phyloP scores from a whole-genome alignment of 2,329 filamentous ascomycete species.

The Orbilia oligospora region DNA sequence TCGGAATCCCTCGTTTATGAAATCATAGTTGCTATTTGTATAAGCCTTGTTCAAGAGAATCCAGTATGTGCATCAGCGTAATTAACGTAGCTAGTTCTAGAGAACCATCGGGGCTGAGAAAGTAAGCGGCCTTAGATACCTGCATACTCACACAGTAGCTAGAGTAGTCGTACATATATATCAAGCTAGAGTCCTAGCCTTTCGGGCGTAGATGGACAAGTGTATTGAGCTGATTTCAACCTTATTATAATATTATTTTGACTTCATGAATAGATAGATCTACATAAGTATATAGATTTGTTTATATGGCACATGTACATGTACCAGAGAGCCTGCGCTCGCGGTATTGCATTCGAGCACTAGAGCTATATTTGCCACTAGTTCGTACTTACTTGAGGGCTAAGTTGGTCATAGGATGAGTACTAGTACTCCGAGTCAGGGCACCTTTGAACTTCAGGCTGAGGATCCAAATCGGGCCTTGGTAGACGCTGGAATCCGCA shows the following conservation, averaged over 20 bases:
- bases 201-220: not conserved
- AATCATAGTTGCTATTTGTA: not conserved
- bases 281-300: too few species aligned
- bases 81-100: not conserved
- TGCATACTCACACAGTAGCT: not conserved
- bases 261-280: too few species aligned
- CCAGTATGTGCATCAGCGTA: not conserved
- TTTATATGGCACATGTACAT: too few species aligned
- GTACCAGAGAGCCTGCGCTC: too few species aligned
- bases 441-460: not conserved
- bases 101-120: constrained; percentile 1
- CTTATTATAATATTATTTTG: too few species aligned
- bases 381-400: not conserved
- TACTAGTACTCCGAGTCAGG: not conserved
- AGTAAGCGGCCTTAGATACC: not conserved
- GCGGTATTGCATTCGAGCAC: not conserved
- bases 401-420: not conserved
- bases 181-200: not conserved
- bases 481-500: not conserved
- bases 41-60: not conserved
- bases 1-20: too few species aligned
- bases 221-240: not conserved
- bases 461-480: not conserved
- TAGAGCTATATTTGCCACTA: not conserved
- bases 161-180: not conserved